Base-by-base conservation (phyloP, 2,329 filamentous ascomycete genomes). In the Tolypocladium ophioglossoides region DNA sequence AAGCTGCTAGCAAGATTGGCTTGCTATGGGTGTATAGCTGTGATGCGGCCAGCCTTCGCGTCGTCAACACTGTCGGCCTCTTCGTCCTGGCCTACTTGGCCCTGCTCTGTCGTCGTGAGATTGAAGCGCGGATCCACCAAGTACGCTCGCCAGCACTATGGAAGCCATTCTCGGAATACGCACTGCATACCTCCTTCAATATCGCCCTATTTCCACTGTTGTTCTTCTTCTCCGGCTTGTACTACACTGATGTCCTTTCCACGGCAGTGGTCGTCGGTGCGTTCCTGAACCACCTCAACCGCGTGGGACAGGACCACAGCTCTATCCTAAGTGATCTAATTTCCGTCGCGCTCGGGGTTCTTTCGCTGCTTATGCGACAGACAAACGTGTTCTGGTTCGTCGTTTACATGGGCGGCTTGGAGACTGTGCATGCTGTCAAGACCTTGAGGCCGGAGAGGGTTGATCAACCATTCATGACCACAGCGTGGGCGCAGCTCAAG, bases 371-470 rank as follows among this genome's bases (percentile, higher is more conserved):
- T 2, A 94, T 96, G 75, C 79, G 94, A 27, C 94, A 99, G 69
- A 99, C 94, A 0, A 99, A 99, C 63, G 87, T 97, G 54, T 96
- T 99, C 67, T 99, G 94, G 94, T 85, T 91, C 0, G 86, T 89
- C 1, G 75, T 91, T 0, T 90, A 88, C 63, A 81, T 90, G 62
- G 86, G 86, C 22, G 84, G 79, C 7, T 57, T 82, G 44, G 78
- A 85, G 66, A 71, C 72, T 46, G 68, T 82, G 2, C 75, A 78
- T 60, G 75, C 71, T 20, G 70, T 81, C 56, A 80, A 76, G 63
- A 69, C 62, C 4, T 63, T 80, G 32, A 66, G 62, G 18, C 71
- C 71, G 0, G 55, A 63, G 22, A 59, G 62, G 0, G 65, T 64
- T 2, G 59, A 64, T 8, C 64, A 64, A 27, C 69, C 71, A 0